phyloP scores from a whole-genome alignment of 2,329 filamentous ascomycete species.

The Colletotrichum sojae region DNA sequence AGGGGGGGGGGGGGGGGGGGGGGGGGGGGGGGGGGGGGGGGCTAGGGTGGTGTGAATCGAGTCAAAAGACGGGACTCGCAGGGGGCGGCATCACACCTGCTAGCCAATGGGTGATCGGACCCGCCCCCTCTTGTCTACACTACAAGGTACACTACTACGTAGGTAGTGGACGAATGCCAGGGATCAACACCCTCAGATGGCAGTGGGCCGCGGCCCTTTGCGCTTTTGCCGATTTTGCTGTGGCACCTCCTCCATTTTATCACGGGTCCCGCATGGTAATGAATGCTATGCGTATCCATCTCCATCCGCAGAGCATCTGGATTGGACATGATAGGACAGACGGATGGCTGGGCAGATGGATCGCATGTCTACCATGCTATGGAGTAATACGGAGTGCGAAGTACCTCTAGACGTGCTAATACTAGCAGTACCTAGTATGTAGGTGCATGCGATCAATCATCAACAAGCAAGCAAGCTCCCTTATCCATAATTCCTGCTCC shows the following conservation, averaged over 20 bases:
- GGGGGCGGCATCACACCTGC: constrained; percentile 33
- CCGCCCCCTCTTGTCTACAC: constrained; percentile 10
- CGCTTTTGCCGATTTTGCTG: constrained; percentile 21
- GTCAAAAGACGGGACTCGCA: constrained; percentile 30
- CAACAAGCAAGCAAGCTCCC: constrained; percentile 9
- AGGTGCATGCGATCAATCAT: constrained; percentile 16
- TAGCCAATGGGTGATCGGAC: constrained; percentile 27
- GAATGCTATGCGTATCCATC: not conserved
- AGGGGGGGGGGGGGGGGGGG: constrained; percentile 12
- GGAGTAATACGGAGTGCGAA: too few relatives aligned
- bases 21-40: constrained; percentile 13
- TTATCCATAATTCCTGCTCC: constrained; percentile 29
- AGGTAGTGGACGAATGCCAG: constrained; percentile 12
- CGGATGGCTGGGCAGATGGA: constrained; percentile 21
- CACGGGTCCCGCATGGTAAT: not conserved
- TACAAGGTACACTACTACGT: too few relatives aligned
- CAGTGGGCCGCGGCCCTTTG: not conserved
- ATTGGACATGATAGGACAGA: constrained; percentile 25
- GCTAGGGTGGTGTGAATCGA: constrained; percentile 33
- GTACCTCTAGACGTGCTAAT: too few relatives aligned
- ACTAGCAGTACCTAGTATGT: too few relatives aligned
- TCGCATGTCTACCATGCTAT: constrained; percentile 1
- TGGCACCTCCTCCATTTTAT: constrained; percentile 23
- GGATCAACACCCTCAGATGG: constrained; percentile 4
- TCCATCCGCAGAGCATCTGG: not conserved